Evolutionary conservation across 257 asterid genomes (phyloP), one percentile per base, ranked within the genome.

Genomic region (Misopates orontium): DNA sequence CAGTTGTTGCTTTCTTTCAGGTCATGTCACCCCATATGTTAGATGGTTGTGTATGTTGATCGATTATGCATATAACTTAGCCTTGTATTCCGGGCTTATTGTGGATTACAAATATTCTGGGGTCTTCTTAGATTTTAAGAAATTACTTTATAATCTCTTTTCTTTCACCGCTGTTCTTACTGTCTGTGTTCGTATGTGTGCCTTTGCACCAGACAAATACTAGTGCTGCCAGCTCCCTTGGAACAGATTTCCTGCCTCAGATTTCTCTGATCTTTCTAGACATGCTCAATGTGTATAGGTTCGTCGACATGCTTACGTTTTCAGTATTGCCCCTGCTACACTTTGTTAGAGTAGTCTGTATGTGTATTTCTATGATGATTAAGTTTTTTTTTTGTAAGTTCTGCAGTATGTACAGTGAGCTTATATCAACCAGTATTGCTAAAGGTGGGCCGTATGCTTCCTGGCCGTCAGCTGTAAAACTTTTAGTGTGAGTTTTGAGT

Each of bases 211-310:
- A 67, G 58, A 36, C 98, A 56, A 94, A 94, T 76, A 90, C 99
- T 18, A 90, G 99, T 71, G 96, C 71, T 71, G 96, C 98, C 45
- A 85, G 65, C 78, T 81, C 99, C 24, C 96, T 94, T 45, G 99
- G 98, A 73, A 88, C 98, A 40, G 77, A 72, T 72, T 94, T 90
- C 82, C 73, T 90, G 72, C 74, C 99, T 17, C 99, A 94, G 86
- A 90, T 94, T 42, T 21, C 96, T 67, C 71, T 76, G 0, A 88
- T 88, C 79, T 94, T 90, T 73, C 74, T 88, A 83, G 96, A 94
- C 86, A 86, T 94, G 97, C 99, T 94, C 71, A 94, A 88, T 82
- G 96, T 94, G 69, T 94, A 94, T 83, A 94, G 89, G 99, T 94
- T 64, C 44, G 50, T 49, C 49, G 24, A 48, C 18, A 25, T 67